These are phyloP conservation scores for Xylaria sp. DNA, from an alignment of 2,329 filamentous ascomycete genomes.

Conservation along the genomic window DNA sequence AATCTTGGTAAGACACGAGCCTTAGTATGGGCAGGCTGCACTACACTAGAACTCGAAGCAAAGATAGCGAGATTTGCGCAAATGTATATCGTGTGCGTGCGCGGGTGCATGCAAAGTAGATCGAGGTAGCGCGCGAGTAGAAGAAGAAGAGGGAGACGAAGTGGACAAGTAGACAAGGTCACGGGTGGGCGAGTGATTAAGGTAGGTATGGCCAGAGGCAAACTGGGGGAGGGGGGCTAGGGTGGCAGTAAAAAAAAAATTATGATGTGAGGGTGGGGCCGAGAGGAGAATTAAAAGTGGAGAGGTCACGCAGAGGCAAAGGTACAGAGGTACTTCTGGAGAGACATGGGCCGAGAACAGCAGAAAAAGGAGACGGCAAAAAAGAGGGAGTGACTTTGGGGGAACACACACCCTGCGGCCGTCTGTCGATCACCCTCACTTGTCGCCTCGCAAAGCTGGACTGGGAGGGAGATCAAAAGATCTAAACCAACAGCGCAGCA, in stretches of 20 bases:
- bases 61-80: conserved; percentile 32
- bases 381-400: conserved; percentile 27
- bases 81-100: conserved; percentile 36
- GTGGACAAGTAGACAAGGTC: conserved; percentile 42
- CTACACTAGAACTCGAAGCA: conserved; percentile 5
- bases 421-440: conserved; percentile 19
- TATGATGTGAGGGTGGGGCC: conserved; percentile 21
- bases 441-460: conserved; percentile 22
- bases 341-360: not conserved
- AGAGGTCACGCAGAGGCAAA: conserved; percentile 13
- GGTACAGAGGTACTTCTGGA: not conserved
- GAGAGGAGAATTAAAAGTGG: conserved; percentile 19
- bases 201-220: conserved; percentile 34
- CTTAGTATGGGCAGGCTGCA: not conserved
- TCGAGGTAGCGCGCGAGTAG: conserved; percentile 40
- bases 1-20: conserved; percentile 34
- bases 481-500: not conserved
- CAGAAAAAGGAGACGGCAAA: conserved; percentile 5
- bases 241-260: conserved; percentile 26
- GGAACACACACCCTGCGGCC: conserved; percentile 23
- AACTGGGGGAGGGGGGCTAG: conserved; percentile 30
- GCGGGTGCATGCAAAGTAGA: conserved; percentile 42
- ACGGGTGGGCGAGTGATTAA: conserved; percentile 37
- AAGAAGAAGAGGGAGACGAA: conserved; percentile 37
- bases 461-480: not conserved